These are phyloP conservation scores for Calendula officinalis DNA, from an alignment of 129 eudicot species.

Conservation along the genomic window DNA sequence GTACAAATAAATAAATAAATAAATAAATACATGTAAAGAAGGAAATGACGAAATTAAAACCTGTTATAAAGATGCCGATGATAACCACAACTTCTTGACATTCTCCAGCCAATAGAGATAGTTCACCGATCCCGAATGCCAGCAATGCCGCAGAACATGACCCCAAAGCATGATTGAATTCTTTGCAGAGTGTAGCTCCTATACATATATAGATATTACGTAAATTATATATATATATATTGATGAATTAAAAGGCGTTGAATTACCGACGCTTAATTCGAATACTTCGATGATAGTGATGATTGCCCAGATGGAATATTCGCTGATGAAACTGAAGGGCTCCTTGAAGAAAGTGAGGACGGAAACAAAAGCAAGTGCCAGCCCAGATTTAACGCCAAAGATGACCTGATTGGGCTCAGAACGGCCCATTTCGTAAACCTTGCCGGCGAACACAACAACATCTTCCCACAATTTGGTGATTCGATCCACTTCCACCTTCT, in stretches of 20 bases:
- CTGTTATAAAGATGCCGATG: slow-evolving; percentile 62
- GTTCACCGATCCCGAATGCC: slow-evolving; percentile 58
- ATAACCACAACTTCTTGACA: slow-evolving; percentile 59
- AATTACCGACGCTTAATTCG: slow-evolving; percentile 81
- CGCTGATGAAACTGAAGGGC: slow-evolving; percentile 48
- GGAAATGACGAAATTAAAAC: not conserved
- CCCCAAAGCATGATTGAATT: slow-evolving; percentile 79
- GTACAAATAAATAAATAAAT: not conserved
- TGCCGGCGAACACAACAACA: slow-evolving; percentile 27
- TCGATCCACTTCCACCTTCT: slow-evolving; percentile 17
- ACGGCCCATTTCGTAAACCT: slow-evolving; percentile 57
- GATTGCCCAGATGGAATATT: slow-evolving; percentile 79
- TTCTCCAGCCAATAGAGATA: slow-evolving; percentile 47
- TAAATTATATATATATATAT: not conserved
- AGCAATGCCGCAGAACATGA: slow-evolving; percentile 69
- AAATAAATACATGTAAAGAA: not conserved
- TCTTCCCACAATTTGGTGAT: slow-evolving; percentile 24
- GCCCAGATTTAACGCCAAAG: slow-evolving; percentile 74
- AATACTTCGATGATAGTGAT: slow-evolving; percentile 88
- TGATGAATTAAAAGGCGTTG: too few species aligned
- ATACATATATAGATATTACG: not conserved
- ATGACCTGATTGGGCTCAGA: slow-evolving; percentile 69
- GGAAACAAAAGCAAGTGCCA: slow-evolving; percentile 69
- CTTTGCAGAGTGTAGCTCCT: slow-evolving; percentile 91
- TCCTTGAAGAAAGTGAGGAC: slow-evolving; percentile 61